These are phyloP conservation scores for Physcomitrium patens DNA, from an alignment of 225 moss, liverwort and hornwort genomes.

Conservation along the genomic window DNA sequence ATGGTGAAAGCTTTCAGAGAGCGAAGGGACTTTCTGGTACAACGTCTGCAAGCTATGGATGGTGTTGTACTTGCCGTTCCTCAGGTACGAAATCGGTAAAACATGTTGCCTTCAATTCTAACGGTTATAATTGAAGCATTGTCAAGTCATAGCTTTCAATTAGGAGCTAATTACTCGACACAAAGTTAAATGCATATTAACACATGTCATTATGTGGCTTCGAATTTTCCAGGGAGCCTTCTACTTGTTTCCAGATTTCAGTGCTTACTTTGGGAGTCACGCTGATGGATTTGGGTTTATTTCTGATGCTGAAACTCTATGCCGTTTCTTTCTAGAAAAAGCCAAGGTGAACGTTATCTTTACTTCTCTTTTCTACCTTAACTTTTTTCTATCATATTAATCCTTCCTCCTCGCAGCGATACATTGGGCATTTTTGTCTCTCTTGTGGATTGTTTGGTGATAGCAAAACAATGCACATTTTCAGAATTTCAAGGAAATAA, in stretches of 20 bases:
- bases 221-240: constrained; percentile 80
- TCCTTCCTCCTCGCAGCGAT: neutral
- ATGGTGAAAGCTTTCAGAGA: constrained; percentile 90
- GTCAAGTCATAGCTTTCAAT: neutral
- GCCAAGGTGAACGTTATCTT: constrained; percentile 59
- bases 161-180: neutral
- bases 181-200: too few species aligned
- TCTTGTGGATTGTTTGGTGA: constrained; percentile 13
- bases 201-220: constrained; percentile 21
- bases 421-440: neutral
- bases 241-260: constrained; percentile 97
- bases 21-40: constrained; percentile 87
- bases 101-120: constrained; percentile 19
- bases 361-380: neutral
- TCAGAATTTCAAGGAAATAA: neutral
- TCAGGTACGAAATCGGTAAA: constrained; percentile 54
- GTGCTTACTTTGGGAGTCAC: constrained; percentile 78
- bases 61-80: constrained; percentile 90
- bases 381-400: neutral
- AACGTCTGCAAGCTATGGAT: constrained; percentile 73
- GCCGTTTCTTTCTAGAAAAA: constrained; percentile 91
- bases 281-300: constrained; percentile 89
- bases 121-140: neutral
- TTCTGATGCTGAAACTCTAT: constrained; percentile 80
- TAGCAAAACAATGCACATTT: neutral